Percentiles rank a stretch among this genome's conserved stretches.
These are phyloP conservation scores for Axilococcus clingmanii DNA, from an alignment of 139 green algal species.

Conservation along the genomic window DNA sequence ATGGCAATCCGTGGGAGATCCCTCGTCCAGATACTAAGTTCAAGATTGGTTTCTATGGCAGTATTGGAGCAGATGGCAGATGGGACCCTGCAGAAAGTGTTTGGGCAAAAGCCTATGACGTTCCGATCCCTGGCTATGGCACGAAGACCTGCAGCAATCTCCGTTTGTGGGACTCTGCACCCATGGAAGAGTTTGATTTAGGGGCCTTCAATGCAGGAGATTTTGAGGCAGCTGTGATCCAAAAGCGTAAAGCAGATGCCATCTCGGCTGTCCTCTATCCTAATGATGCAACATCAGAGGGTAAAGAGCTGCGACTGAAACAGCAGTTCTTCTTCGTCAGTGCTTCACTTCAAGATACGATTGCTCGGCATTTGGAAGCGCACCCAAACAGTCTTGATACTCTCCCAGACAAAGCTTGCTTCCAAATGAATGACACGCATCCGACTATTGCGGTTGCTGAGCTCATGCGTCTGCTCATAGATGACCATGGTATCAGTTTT, in stretches of 20 bases:
- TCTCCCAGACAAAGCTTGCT: conserved; percentile 70
- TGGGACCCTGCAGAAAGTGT: conserved; percentile 67
- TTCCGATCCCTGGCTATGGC: conserved; percentile 90
- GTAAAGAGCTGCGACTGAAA: conserved; percentile 97
- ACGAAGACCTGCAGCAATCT: conserved; percentile 91
- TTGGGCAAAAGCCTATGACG: conserved; percentile 80
- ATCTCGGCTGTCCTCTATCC: conserved; percentile 97
- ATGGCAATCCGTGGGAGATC: conserved; percentile 89
- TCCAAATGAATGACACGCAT: conserved; percentile 99
- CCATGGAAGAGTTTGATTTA: conserved; percentile 91
- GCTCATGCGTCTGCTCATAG: conserved; percentile 93
- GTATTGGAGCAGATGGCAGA: conserved; percentile 32
- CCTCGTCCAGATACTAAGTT: conserved; percentile 50
- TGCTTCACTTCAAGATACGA: conserved; percentile 83
- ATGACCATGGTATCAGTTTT: conserved; percentile 83
- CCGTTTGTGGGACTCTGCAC: conserved; percentile 89
- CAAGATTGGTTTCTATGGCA: conserved; percentile 65
- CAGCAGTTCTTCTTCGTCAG: conserved; percentile 99
- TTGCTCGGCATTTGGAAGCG: conserved; percentile 31
- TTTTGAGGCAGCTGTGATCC: conserved; percentile 67
- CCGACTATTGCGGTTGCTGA: conserved; percentile 94
- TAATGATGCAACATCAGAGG: conserved; percentile 91
- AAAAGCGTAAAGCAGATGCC: conserved; percentile 73
- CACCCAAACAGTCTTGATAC: conserved; percentile 46
- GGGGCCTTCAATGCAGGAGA: conserved; percentile 67